Evolutionary conservation across 495 filamentous ascomycete genomes (phyloP), one percentile per base, ranked within the genome.

Genomic region (Penicillium robsamsonii): DNA sequence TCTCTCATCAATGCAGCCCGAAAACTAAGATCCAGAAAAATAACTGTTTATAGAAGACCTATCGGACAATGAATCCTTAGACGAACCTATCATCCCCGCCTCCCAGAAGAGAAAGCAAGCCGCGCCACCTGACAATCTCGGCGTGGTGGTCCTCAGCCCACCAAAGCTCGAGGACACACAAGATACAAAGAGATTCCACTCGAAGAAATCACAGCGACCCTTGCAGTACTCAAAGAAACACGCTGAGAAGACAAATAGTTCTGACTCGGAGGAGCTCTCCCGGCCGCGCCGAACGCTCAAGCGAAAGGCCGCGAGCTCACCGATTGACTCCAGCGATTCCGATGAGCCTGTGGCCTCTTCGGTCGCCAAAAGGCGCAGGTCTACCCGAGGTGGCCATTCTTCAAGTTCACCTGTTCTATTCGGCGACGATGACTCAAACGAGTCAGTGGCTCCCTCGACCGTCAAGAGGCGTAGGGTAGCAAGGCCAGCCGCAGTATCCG

Each of bases 201-300:
- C 29, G 17, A 50, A 22, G 30, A 58, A 42, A 41, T 12, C 46
- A 5, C 51, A 48, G 29, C 42, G 44, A 24, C 29, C 8, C 0
- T 11, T 46, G n/a, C 24, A 35, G 29, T 38, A 33, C 11, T 31
- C 46, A 17, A 44, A 42, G 5, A 27, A 49, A 33, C 31, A 45
- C 7, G 29, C 13, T 17, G 48, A 43, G 30, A 52, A 35, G 10
- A 53, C 18, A 15, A 47, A 31, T n/a, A 47, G 27, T 25, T 63
- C 56, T 22, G 55, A n/a, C 37, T 37, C 56, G 22, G 66, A 59
- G 51, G 65, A 67, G 12, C 54, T 58, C 9, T 51, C 67, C 18
- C 64, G 58, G 9, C 64, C 68, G 9, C 68, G 63, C 38, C 70
- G 71, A 33, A 72, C 69, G 55, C 49, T 69, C n/a, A 68, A 72